phyloP scores from a whole-genome alignment of 306 rosid species.

The Rosa chinensis region DNA sequence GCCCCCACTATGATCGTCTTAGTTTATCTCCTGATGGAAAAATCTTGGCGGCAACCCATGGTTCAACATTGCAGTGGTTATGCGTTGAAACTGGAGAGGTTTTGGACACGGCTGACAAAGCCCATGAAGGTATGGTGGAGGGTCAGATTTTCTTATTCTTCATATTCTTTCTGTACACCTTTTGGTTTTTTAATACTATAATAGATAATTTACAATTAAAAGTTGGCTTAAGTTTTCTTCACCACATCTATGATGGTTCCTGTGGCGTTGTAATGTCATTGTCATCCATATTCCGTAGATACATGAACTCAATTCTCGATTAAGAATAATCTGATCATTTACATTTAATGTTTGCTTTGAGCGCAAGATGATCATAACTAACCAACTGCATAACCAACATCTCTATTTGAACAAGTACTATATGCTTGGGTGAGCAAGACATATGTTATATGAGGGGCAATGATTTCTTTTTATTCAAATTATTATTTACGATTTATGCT shows the following conservation, averaged over 20 bases:
- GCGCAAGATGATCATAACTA: not conserved
- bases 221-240: not conserved
- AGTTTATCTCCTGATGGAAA: constrained; percentile 83
- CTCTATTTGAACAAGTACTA: not conserved
- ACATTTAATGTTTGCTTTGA: not conserved
- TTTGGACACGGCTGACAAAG: constrained; percentile 92
- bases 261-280: not conserved
- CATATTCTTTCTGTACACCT: not conserved
- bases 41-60: constrained; percentile 77
- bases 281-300: not conserved
- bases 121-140: constrained; percentile 75
- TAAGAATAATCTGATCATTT: not conserved
- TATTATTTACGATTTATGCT: not conserved
- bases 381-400: not conserved
- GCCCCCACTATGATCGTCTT: constrained; percentile 76
- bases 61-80: constrained; percentile 92
- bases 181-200: not conserved
- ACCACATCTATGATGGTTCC: constrained; percentile 1
- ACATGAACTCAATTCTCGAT: not conserved
- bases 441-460: not conserved
- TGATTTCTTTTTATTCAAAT: not conserved
- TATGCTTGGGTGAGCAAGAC: not conserved
- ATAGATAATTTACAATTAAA: not conserved
- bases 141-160: not conserved
- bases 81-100: constrained; percentile 78